These are phyloP conservation scores for Phytophthora vignae DNA, from an alignment of 352 stramenopile species.

Conservation along the genomic window DNA sequence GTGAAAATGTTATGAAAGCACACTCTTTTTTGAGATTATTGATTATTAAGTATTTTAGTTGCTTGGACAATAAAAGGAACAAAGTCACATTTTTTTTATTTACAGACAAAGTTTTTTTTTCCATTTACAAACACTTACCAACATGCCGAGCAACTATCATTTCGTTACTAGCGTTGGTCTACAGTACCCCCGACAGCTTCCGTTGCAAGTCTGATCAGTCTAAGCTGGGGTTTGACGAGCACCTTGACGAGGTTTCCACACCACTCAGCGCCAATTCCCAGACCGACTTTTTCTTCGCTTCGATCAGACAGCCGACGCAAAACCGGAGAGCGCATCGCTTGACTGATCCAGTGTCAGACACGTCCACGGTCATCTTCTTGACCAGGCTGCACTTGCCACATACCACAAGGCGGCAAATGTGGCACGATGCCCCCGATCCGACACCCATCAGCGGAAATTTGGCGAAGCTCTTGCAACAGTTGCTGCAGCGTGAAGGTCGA, in stretches of 20 bases:
- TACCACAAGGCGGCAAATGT: conserved; percentile 53
- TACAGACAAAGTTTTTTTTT: neutral
- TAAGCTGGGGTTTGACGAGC: conserved; percentile 19
- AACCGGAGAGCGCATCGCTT: conserved; percentile 53
- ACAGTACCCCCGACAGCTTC: neutral
- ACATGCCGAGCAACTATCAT: neutral
- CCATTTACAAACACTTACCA: neutral
- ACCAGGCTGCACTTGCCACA: conserved; percentile 58
- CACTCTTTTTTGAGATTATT: too few species aligned
- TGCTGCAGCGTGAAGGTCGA: conserved; percentile 39
- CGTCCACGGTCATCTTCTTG: conserved; percentile 65
- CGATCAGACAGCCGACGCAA: conserved; percentile 54
- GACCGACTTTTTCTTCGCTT: conserved; percentile 52
- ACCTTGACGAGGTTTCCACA: conserved; percentile 13
- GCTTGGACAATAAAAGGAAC: neutral
- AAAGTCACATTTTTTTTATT: too few species aligned
- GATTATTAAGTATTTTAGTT: too few species aligned
- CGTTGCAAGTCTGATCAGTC: neutral
- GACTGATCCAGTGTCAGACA: conserved; percentile 37
- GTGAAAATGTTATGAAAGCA: neutral
- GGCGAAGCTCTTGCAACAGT: conserved; percentile 26
- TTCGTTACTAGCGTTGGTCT: neutral
- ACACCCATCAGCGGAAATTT: conserved; percentile 21
- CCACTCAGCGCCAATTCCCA: conserved; percentile 50
- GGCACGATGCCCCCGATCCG: conserved; percentile 36